Conservation (phyloP, 192 early-diverging fungal genomes). For the Polychytrium aggregatum region DNA sequence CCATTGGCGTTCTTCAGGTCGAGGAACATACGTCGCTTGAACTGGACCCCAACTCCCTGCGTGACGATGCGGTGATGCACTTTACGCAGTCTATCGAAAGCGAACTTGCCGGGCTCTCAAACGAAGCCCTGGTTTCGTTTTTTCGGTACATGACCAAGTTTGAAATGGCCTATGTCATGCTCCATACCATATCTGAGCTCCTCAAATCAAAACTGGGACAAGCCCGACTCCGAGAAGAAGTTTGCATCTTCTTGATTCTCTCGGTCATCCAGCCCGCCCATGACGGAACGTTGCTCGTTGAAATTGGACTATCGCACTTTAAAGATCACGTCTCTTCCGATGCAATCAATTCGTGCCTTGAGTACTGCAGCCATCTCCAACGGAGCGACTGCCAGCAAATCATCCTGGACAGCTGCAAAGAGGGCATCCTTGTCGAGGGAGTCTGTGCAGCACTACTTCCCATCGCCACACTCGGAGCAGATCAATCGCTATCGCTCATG, state of each 20-base stretch:
- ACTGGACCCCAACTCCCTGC: constrained; percentile 8
- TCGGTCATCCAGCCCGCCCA: constrained; percentile 18
- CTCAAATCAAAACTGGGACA: constrained; percentile 3
- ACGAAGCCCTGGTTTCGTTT: constrained; percentile 1
- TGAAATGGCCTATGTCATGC: constrained; percentile 7
- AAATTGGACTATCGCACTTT: constrained; percentile 4
- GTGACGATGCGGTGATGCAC: constrained; percentile 4
- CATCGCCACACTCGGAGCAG: constrained; percentile 8
- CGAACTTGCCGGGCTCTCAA: not conserved
- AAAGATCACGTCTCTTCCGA: constrained; percentile 4
- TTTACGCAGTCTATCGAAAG: constrained; percentile 7
- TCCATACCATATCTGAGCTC: constrained; percentile 10
- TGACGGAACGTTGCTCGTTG: constrained; percentile 8
- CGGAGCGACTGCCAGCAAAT: constrained; percentile 16
- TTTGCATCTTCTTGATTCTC: constrained; percentile 21
- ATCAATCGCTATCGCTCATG: constrained; percentile 21
- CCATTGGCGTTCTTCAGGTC: constrained; percentile 4
- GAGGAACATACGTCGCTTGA: constrained; percentile 7
- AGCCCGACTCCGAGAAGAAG: constrained; percentile 10
- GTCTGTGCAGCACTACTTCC: constrained; percentile 20
- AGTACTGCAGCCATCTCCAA: constrained; percentile 19
- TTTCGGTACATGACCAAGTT: constrained; percentile 13
- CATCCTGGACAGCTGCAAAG: constrained; percentile 11
- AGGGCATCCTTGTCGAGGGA: constrained; percentile 14
- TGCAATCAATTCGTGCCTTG: constrained; percentile 24